These are phyloP conservation scores for Blastobotrys aristatus DNA, from an alignment of 1,139 yeast species.

Conservation along the genomic window DNA sequence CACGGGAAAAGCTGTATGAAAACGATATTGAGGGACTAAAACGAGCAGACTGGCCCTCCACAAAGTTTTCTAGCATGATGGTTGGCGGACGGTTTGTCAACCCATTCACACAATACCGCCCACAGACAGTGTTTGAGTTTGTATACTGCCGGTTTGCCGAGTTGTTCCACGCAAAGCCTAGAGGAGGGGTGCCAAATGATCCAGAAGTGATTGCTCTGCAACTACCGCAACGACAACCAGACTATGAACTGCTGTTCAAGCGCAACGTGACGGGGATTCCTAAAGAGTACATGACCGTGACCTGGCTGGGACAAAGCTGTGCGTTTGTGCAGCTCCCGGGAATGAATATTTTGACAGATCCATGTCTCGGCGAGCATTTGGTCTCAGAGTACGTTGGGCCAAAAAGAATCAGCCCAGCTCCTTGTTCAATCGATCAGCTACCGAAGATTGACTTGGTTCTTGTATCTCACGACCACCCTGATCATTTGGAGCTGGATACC, in stretches of 20 bases:
- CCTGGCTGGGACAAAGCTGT: slow-evolving; percentile 95
- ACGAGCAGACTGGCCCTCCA: slow-evolving; percentile 37
- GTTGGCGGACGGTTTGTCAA: slow-evolving; percentile 81
- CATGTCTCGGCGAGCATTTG: slow-evolving; percentile 66
- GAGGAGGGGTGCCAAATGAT: slow-evolving; percentile 61
- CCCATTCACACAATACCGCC: slow-evolving; percentile 87
- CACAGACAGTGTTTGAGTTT: slow-evolving; percentile 86
- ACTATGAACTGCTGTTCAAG: slow-evolving; percentile 41
- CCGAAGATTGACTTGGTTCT: slow-evolving; percentile 64
- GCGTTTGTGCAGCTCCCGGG: slow-evolving; percentile 68
- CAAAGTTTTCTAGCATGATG: slow-evolving; percentile 40
- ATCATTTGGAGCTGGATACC: slow-evolving; percentile 70
- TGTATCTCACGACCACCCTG: slow-evolving; percentile 94
- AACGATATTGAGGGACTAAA: slow-evolving; percentile 26
- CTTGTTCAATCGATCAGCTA: slow-evolving; percentile 59
- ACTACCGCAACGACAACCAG: slow-evolving; percentile 58
- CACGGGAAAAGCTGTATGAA: slow-evolving; percentile 27
- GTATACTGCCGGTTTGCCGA: slow-evolving; percentile 66
- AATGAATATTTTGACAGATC: slow-evolving; percentile 76
- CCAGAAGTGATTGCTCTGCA: slow-evolving; percentile 39
- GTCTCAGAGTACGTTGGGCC: slow-evolving; percentile 70
- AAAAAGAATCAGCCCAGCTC: slow-evolving; percentile 67
- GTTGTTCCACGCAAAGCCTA: slow-evolving; percentile 57
- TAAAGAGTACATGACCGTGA: slow-evolving; percentile 48
- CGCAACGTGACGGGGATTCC: slow-evolving; percentile 17